Conservation (phyloP, 2,329 filamentous ascomycete genomes). For the Claviceps quebecensis region DNA sequence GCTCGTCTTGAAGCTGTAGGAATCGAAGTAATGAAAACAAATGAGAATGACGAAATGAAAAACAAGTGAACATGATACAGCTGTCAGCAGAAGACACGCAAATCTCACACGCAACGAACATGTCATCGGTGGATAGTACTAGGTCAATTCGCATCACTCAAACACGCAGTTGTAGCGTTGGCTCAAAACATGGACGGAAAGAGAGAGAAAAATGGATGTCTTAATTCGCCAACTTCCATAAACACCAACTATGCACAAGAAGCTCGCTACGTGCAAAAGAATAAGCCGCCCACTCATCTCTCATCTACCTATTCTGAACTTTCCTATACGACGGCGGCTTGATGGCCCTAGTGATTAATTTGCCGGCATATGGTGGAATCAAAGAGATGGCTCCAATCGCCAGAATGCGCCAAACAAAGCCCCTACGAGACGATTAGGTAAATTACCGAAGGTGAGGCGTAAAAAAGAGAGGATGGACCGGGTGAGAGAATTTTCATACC, state of each 20-base stretch:
- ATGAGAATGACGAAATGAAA: neutral
- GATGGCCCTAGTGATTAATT: constrained; percentile 70
- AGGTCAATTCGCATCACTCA: neutral
- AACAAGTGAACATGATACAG: neutral
- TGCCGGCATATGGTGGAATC: constrained; percentile 75
- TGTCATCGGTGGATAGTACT: neutral
- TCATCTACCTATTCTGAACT: constrained; percentile 53
- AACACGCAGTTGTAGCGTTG: neutral
- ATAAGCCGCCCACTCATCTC: constrained; percentile 2
- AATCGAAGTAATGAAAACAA: neutral
- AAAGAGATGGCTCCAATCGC: constrained; percentile 70
- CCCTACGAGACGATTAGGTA: constrained; percentile 32
- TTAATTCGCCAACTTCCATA: neutral
- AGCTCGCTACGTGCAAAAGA: neutral
- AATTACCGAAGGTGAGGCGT: neutral
- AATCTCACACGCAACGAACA: too few species aligned
- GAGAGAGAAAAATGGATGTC: neutral
- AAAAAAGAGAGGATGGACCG: neutral
- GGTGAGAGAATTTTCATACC: constrained; percentile 28
- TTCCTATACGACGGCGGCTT: constrained; percentile 92
- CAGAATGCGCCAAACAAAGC: constrained; percentile 76
- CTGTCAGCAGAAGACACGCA: neutral
- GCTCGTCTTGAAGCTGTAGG: constrained; percentile 38
- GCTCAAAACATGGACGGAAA: too few species aligned
- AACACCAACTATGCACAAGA: neutral